phyloP scores from a whole-genome alignment of 805 yeast species.

The Priceomyces medius region DNA sequence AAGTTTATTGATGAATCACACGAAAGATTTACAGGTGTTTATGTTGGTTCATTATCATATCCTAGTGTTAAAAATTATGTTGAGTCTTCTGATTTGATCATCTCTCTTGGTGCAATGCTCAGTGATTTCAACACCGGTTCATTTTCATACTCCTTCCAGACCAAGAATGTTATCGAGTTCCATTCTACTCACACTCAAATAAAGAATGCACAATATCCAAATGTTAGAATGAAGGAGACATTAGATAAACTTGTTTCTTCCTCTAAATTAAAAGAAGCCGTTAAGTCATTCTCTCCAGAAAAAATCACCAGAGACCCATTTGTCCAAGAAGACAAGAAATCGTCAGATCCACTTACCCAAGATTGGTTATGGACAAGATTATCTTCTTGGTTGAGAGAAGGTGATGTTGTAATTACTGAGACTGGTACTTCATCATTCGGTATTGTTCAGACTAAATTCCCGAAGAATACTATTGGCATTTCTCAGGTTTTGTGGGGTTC shows the following conservation, averaged over 20 bases:
- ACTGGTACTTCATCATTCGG: constrained; percentile 40
- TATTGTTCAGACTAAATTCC: constrained; percentile 30
- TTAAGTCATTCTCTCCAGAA: constrained; percentile 13
- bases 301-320: constrained; percentile 15
- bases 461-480: constrained; percentile 30
- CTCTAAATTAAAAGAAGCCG: constrained; percentile 7
- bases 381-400: constrained; percentile 27
- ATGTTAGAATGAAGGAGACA: constrained; percentile 19
- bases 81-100: constrained; percentile 20
- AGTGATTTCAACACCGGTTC: constrained; percentile 25
- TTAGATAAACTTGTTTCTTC: constrained; percentile 11
- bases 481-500: constrained; percentile 38
- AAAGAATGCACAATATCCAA: constrained; percentile 15
- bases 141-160: constrained; percentile 19
- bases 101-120: constrained; percentile 23
- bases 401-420: constrained; percentile 33
- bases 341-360: constrained; percentile 20
- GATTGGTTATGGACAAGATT: constrained; percentile 32
- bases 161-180: constrained; percentile 22
- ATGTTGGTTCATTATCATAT: constrained; percentile 23
- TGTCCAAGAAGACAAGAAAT: constrained; percentile 7
- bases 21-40: constrained; percentile 21
- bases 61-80: constrained; percentile 20
- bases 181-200: constrained; percentile 22
- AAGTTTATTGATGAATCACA: constrained; percentile 17